Percentiles rank a stretch among this genome's conserved stretches.
Evolutionary conservation across 148 eudicot genomes (phyloP).

Genomic region (Euryodendron excelsum): DNA sequence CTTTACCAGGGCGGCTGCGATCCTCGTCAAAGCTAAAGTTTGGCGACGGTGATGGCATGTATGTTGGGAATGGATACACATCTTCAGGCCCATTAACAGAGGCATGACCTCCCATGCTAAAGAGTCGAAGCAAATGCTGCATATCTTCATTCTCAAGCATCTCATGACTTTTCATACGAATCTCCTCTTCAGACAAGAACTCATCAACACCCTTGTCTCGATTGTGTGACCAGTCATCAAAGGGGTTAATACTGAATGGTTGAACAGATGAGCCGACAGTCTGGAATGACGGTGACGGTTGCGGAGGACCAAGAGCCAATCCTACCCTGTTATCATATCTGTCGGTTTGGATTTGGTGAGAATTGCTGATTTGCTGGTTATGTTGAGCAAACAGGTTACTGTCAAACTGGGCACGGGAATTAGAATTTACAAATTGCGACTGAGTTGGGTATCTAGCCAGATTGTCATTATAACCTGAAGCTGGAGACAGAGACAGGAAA

Average conservation of each 20-base stretch:
- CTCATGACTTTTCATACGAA: conserved; percentile 79
- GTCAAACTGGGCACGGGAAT: conserved; percentile 47
- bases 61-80: conserved; percentile 43
- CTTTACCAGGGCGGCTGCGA: conserved; percentile 63
- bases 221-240: conserved; percentile 68
- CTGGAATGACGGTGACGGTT: conserved; percentile 54
- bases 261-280: conserved; percentile 39
- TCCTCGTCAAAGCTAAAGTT: conserved; percentile 53
- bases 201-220: conserved; percentile 49
- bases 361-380: conserved; percentile 34
- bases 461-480: conserved; percentile 59
- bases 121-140: conserved; percentile 82
- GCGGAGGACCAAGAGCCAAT: conserved; percentile 60
- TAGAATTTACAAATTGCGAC: conserved; percentile 40
- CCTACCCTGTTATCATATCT: conserved; percentile 39
- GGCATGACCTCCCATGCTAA: conserved; percentile 68
- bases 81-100: conserved; percentile 54
- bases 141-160: conserved; percentile 91
- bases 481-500: conserved; percentile 13
- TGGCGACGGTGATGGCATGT: conserved; percentile 57
- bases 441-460: conserved; percentile 48
- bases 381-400: conserved; percentile 38
- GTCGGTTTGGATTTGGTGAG: conserved; percentile 40
- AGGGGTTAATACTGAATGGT: conserved; percentile 46
- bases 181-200: conserved; percentile 75